Base-by-base conservation (phyloP, 2,329 filamentous ascomycete genomes). In the Phialocephala subalpina region DNA sequence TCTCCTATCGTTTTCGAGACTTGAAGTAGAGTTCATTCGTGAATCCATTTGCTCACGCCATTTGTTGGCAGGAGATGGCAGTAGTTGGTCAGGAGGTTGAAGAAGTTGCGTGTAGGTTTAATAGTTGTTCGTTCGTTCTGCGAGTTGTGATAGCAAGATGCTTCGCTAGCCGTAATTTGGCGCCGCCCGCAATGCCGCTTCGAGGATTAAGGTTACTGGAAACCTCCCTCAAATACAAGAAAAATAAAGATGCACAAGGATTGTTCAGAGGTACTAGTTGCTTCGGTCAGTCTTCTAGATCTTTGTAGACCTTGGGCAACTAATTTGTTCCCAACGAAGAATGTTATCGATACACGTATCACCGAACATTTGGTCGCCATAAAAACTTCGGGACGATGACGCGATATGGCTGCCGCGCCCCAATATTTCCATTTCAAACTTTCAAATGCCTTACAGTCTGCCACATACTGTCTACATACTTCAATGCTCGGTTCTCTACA, bases 11-110 rank as follows among this genome's bases (percentile, higher is more conserved):
- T 57, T 69, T 58, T 69, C 67, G 67, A 67, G 67, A 64, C 63
- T 62, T 66, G 67, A 62, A 67, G 59, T 65, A 70, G 67, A 67
- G 63, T 56, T 69, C 66, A 71, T 69, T 69, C 69, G 67, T 71
- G 67, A 66, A 71, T 71, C 69, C 69, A 71, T 71, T 62, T 64
- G 66, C 65, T 70, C 66, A 70, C 68, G 69, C 68, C 68, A 71
- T 69, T 66, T 68, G 69, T 62, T 67, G 67, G 67, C 67, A 71
- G 67, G 67, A 47, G 61, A 29, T 53, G 33, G 29, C 35, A 40
- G 47, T 62, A 35, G 29, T 40, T 56, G 36, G 42, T 27, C 45
- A 45, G 35, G 35, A 49, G 45, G 49, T 22, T 29, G 18, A 22
- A 18, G 49, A 33, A 53, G 49, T 27, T 53, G 49, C 27, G 49